Percentiles rank a stretch among this genome's conserved stretches.
Conservation (phyloP, 148 eudicot species). For the Tetragonia tetragonoides region DNA sequence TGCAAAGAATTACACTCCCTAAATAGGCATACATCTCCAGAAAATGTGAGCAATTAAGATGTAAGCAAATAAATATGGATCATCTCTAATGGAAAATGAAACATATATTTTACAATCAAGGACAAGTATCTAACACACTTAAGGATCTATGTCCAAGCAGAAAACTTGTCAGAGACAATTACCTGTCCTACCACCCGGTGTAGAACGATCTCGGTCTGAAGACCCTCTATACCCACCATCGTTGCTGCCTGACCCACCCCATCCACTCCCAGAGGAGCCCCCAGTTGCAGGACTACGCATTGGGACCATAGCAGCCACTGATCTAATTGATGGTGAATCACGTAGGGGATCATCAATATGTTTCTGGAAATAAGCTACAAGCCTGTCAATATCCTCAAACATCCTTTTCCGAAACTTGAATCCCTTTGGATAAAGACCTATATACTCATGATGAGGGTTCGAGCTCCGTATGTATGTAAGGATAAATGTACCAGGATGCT, state of each 20-base stretch:
- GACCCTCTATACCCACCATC: conserved; percentile 76
- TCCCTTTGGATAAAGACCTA: conserved; percentile 91
- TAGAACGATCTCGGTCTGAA: conserved; percentile 52
- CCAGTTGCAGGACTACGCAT: conserved; percentile 83
- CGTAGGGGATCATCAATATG: conserved; percentile 83
- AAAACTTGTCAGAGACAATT: conserved; percentile 6
- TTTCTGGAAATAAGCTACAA: conserved; percentile 76
- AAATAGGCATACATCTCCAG: neutral
- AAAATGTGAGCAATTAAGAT: neutral
- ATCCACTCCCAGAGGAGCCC: conserved; percentile 62
- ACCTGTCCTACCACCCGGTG: conserved; percentile 59
- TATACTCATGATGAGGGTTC: conserved; percentile 91
- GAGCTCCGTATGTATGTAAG: conserved; percentile 81
- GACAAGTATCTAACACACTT: neutral
- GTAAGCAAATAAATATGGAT: neutral
- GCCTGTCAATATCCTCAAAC: conserved; percentile 83
- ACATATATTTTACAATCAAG: neutral
- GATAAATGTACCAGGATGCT: conserved; percentile 92
- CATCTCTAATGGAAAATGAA: neutral
- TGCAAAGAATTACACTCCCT: neutral
- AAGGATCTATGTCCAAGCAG: neutral
- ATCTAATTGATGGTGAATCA: conserved; percentile 70
- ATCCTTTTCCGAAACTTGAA: conserved; percentile 84
- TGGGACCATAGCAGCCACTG: conserved; percentile 98
- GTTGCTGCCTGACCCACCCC: conserved; percentile 52